These are phyloP conservation scores for Phialophora tarda DNA, from an alignment of 2,329 filamentous ascomycete genomes.

Conservation along the genomic window DNA sequence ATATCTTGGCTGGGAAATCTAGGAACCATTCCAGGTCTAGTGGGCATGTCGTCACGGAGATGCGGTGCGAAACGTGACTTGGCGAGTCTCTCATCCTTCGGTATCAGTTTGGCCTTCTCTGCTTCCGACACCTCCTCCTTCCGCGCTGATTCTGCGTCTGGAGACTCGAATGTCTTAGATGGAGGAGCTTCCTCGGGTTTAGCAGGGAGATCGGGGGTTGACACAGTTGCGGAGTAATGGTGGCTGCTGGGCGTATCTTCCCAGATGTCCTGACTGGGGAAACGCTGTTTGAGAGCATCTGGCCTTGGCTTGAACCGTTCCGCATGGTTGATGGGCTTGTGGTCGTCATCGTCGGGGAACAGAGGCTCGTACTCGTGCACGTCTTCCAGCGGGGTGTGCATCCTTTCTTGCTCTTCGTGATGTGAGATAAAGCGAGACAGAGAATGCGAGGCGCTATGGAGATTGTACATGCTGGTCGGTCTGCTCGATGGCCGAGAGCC, in stretches of 20 bases:
- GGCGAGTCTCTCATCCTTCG: slow-evolving; percentile 44
- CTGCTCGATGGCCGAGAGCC: slow-evolving; percentile 66
- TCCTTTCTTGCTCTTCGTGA: slow-evolving; percentile 57
- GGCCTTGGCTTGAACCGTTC: slow-evolving; percentile 63
- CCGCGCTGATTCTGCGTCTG: slow-evolving; percentile 56
- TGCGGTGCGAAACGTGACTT: slow-evolving; percentile 52
- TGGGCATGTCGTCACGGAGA: slow-evolving; percentile 55
- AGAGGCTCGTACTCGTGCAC: slow-evolving; percentile 94
- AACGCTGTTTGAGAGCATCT: slow-evolving; percentile 67
- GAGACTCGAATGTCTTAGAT: slow-evolving; percentile 46
- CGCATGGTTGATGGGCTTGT: slow-evolving; percentile 58
- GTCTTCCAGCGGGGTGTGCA: slow-evolving; percentile 76
- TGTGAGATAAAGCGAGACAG: slow-evolving; percentile 61
- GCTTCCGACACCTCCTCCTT: slow-evolving; percentile 49
- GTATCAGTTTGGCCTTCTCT: slow-evolving; percentile 48
- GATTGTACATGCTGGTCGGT: slow-evolving; percentile 67
- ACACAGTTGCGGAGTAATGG: slow-evolving; percentile 77
- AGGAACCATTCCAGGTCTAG: slow-evolving; percentile 63
- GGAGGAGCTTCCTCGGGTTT: slow-evolving; percentile 44
- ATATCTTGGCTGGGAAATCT: slow-evolving; percentile 91
- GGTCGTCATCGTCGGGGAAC: slow-evolving; percentile 78
- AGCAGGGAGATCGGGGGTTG: slow-evolving; percentile 71
- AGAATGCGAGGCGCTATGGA: slow-evolving; percentile 47
- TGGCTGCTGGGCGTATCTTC: slow-evolving; percentile 91
- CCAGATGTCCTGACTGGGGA: slow-evolving; percentile 96